A percentile compares a stretch with the other conserved stretches of the same genome.
Conservation (phyloP, 257 asterid species). For the Coffea canephora region DNA sequence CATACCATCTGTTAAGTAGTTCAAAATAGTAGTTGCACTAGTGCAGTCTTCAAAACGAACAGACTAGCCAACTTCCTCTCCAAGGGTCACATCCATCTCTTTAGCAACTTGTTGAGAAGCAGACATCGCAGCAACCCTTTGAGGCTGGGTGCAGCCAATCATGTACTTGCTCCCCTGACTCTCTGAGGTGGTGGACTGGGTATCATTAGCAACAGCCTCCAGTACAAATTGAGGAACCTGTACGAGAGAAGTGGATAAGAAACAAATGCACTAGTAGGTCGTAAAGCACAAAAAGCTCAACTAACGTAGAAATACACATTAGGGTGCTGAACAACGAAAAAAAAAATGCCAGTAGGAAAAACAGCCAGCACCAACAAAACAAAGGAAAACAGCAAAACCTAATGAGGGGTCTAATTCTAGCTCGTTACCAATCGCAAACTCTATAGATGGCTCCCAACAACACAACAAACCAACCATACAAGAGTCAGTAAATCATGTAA, state of each 20-base stretch:
- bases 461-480: too few species aligned
- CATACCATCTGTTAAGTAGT: conserved; percentile 97
- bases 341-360: too few species aligned
- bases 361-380: too few species aligned
- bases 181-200: too few species aligned
- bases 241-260: background rate
- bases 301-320: background rate
- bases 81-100: conserved; percentile 94
- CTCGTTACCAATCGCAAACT: too few species aligned
- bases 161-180: conserved; percentile 53
- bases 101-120: conserved; percentile 96
- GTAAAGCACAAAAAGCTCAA: too few species aligned
- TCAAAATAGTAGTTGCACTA: conserved; percentile 75
- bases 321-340: too few species aligned
- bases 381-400: too few species aligned
- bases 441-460: too few species aligned
- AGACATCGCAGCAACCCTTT: conserved; percentile 98
- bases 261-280: too few species aligned
- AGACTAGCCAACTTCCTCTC: conserved; percentile 97
- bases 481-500: too few species aligned
- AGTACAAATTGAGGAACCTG: conserved; percentile 97
- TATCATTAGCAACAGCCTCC: conserved; percentile 47
- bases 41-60: conserved; percentile 96
- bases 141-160: conserved; percentile 97
- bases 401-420: too few species aligned